Evolutionary conservation across 1,139 yeast species (phyloP).

Genomic region (Torulaspora globosa): DNA sequence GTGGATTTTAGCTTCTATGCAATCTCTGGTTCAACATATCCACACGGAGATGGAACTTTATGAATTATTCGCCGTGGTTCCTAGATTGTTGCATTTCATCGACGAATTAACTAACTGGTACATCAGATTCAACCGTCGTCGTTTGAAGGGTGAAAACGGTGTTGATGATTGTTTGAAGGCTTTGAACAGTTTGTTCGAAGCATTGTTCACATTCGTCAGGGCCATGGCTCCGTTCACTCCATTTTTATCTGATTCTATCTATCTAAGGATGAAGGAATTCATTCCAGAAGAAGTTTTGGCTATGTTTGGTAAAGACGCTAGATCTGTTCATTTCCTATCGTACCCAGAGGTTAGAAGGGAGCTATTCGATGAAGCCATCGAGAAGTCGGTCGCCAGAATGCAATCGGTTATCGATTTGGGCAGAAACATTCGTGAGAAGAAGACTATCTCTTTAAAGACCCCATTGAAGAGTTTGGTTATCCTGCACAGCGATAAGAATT

Average conservation of each 20-base stretch:
- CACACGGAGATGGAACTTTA: slow-evolving; percentile 87
- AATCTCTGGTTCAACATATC: slow-evolving; percentile 78
- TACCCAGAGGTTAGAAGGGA: slow-evolving; percentile 87
- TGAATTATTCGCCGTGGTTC: slow-evolving; percentile 93
- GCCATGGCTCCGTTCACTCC: slow-evolving; percentile 99
- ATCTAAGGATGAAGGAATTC: slow-evolving; percentile 64
- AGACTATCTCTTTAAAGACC: slow-evolving; percentile 86
- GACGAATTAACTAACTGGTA: slow-evolving; percentile 98
- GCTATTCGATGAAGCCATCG: slow-evolving; percentile 72
- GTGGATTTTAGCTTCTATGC: slow-evolving; percentile 94
- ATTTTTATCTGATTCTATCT: slow-evolving; percentile 85
- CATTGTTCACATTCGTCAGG: slow-evolving; percentile 79
- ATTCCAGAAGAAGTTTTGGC: slow-evolving; percentile 51
- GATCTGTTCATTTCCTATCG: slow-evolving; percentile 88
- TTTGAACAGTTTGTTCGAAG: slow-evolving; percentile 86
- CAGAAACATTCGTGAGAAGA: slow-evolving; percentile 94
- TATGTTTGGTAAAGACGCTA: slow-evolving; percentile 49
- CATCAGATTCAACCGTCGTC: slow-evolving; percentile 95
- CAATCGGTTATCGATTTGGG: slow-evolving; percentile 96
- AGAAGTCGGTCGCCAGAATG: slow-evolving; percentile 88
- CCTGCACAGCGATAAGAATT: slow-evolving; percentile 70
- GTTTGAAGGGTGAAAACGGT: slow-evolving; percentile 93
- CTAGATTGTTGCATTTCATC: slow-evolving; percentile 79
- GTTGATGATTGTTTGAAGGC: slow-evolving; percentile 79
- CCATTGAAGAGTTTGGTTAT: slow-evolving; percentile 88